These are phyloP conservation scores for Polyporus tsugae DNA, from an alignment of 1,284 basidiomycete genomes.

Conservation along the genomic window DNA sequence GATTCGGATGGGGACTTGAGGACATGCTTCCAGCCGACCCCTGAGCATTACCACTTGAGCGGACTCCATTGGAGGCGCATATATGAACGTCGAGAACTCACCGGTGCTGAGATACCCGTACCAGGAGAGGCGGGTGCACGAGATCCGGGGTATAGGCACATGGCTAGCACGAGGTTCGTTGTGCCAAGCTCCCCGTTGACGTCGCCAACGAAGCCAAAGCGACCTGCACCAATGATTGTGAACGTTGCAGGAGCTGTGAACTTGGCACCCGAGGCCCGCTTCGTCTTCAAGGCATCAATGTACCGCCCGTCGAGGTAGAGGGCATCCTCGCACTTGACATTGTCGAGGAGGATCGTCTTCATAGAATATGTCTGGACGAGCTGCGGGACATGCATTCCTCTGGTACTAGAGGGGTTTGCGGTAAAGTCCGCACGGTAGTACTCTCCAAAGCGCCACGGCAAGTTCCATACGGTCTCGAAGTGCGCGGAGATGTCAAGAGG, in stretches of 20 bases:
- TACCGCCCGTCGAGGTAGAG: conserved; percentile 12
- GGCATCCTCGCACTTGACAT: conserved; percentile 10
- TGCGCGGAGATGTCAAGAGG: conserved; percentile 8
- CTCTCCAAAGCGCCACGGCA: conserved; percentile 24
- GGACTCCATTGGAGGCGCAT: too few relatives aligned
- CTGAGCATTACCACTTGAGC: too few relatives aligned
- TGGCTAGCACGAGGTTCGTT: conserved; percentile 20
- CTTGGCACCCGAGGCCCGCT: not conserved
- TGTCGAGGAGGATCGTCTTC: conserved; percentile 15
- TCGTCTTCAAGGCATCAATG: too few relatives aligned
- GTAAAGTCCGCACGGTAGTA: too few relatives aligned
- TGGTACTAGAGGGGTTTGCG: not conserved
- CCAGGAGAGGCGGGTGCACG: conserved; percentile 6
- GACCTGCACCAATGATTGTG: conserved; percentile 18
- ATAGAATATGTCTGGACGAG: conserved; percentile 17
- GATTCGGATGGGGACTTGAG: not conserved
- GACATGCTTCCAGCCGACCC: not conserved
- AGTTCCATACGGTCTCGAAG: conserved; percentile 22
- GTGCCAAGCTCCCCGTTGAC: conserved; percentile 20
- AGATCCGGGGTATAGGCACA: conserved; percentile 19
- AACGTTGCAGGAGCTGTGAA: conserved; percentile 23
- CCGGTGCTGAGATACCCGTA: not conserved
- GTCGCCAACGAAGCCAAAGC: conserved; percentile 32
- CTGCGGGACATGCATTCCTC: too few relatives aligned
- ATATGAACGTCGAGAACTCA: not conserved